Evolutionary conservation across 345 rosid genomes (phyloP).

Genomic region (Erodium maritimum): DNA sequence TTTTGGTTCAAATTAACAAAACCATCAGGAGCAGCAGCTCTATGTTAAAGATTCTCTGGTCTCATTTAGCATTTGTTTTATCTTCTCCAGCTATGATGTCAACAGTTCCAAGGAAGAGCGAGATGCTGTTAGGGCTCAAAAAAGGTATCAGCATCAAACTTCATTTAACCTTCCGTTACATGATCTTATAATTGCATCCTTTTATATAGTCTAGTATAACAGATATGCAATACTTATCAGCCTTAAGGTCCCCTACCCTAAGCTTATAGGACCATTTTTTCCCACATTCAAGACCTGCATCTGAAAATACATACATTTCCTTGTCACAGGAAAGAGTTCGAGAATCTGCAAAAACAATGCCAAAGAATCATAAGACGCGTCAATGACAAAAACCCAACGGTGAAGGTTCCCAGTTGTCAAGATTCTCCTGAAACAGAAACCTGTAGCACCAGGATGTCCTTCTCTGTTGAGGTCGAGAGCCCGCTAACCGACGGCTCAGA

Average conservation of each 20-base stretch:
- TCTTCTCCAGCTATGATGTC: constrained; percentile 45
- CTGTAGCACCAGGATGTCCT: too few relatives aligned
- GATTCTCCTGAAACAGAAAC: too few relatives aligned
- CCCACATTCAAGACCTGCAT: too few relatives aligned
- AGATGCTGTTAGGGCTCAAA: constrained; percentile 32
- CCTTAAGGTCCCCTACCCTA: neutral
- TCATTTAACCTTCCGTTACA: neutral
- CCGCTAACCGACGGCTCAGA: too few relatives aligned
- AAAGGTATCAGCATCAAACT: constrained; percentile 30
- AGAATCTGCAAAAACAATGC: constrained; percentile 52
- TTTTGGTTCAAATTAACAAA: too few relatives aligned
- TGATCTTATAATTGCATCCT: neutral
- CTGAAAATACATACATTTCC: too few relatives aligned
- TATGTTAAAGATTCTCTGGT: neutral
- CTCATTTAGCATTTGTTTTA: constrained; percentile 3
- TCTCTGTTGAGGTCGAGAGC: too few relatives aligned
- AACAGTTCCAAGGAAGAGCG: constrained; percentile 66
- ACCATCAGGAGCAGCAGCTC: neutral
- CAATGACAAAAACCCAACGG: constrained; percentile 23
- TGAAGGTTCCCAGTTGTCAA: constrained; percentile 11
- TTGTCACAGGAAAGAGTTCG: constrained; percentile 51
- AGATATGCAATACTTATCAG: neutral
- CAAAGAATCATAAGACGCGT: constrained; percentile 22
- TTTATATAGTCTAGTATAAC: neutral
- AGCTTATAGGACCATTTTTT: neutral